Base-by-base conservation (phyloP, 805 yeast species). In the Komagataella pseudopastoris region DNA sequence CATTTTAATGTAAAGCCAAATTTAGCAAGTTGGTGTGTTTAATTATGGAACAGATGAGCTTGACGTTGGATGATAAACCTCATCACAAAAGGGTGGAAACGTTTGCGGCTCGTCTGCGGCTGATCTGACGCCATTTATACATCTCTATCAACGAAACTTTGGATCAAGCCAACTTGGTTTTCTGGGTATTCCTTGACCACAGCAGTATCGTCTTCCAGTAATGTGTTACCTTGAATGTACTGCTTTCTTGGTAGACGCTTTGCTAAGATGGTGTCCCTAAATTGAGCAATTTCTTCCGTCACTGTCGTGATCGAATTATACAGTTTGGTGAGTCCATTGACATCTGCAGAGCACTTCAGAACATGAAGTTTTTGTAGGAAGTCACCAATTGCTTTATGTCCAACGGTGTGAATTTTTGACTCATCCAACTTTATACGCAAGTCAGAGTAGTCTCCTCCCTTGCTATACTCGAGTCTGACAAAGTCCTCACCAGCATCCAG, bases 241-340 rank as follows among this genome's bases (percentile, higher is more conserved):
- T 87, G 95, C 65, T 81, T 83, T 65, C 96, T 78, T 55, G 96
- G 95, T 58, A 83, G 72, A 67, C 87, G 85, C 63, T 85, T 83
- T 47, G 70, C 68, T 54, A 88, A 68, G 12, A 88, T 88, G 44
- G 75, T 70, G 51, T 80, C 83, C 68, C 96, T 77, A 62, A 75
- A 84, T 55, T 72, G 67, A 23, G 86, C 78, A 51, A 83, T 68
- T 16, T 84, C 86, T 12, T 70, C 73, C 6, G 80, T 74, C 45
- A 84, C 88, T 1, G 75, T 71, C n/a, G 95, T 82, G 67, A 81
- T 81, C 23, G 80, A 81, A 48, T 68, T 66, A 65, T 83, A 88
- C 62, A 80, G 84, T 17, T 68, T 67, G 18, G 76, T 67, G 45
- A 96, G 96, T 46, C 73, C 70, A 47, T 66, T 75, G 49, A 76